Percentiles rank a stretch among this genome's conserved stretches.
phyloP scores from a whole-genome alignment of 441 rosid genomes.

The Erodium moschatum region DNA sequence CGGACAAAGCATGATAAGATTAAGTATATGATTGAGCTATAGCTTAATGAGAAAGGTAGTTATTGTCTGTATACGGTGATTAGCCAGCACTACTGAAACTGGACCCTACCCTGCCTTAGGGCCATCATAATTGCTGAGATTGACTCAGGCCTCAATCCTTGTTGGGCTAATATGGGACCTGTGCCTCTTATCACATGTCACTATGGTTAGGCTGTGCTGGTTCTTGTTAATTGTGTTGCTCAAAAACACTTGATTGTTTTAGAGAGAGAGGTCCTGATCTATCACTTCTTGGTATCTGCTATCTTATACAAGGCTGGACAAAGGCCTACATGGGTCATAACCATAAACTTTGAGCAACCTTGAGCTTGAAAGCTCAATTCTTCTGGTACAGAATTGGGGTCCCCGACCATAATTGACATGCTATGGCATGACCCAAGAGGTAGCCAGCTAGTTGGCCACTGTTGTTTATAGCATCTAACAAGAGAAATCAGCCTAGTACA shows the following conservation, averaged over 20 bases:
- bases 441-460: conserved; percentile 5
- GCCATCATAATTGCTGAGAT: not conserved
- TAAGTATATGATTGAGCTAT: not conserved
- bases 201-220: not conserved
- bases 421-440: conserved; percentile 5
- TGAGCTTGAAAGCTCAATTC: conserved; percentile 12
- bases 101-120: not conserved
- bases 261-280: conserved; percentile 4
- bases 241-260: not conserved
- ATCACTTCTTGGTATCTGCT: conserved; percentile 4
- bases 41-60: not conserved
- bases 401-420: conserved; percentile 8
- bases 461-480: conserved; percentile 6
- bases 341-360: not conserved
- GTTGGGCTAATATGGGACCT: not conserved
- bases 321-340: conserved; percentile 9
- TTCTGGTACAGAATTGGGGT: not conserved
- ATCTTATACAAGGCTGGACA: not conserved
- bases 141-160: not conserved
- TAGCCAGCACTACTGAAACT: not conserved
- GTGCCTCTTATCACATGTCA: not conserved
- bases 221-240: conserved; percentile 10
- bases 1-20: not conserved
- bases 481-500: conserved; percentile 1
- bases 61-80: not conserved